Conservation (phyloP, 208 protist species). For the Trypanosoma melophagium region DNA sequence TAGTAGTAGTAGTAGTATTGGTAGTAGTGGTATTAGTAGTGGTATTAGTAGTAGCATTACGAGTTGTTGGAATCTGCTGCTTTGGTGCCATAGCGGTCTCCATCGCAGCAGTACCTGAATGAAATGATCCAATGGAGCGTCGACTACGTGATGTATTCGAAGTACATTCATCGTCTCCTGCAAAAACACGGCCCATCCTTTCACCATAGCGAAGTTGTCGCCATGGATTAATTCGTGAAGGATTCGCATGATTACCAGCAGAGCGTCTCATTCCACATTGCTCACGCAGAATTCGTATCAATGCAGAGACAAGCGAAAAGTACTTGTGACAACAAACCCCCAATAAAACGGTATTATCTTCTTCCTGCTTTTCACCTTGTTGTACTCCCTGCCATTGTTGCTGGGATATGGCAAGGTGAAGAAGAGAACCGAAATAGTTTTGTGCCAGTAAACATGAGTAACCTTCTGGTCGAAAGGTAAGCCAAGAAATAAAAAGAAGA, state of each 20-base stretch:
- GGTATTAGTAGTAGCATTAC: background rate
- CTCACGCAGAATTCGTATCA: conserved; percentile 19
- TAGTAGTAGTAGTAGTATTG: background rate
- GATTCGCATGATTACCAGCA: background rate
- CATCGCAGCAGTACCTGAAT: background rate
- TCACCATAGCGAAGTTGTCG: conserved; percentile 10
- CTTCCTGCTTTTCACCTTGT: background rate
- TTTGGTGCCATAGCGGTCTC: background rate
- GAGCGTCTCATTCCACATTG: background rate
- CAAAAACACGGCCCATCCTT: background rate
- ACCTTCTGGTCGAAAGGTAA: conserved; percentile 26
- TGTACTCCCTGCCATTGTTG: background rate
- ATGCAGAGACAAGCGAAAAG: background rate
- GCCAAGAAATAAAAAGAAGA: conserved; percentile 25
- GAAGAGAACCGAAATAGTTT: conserved; percentile 20
- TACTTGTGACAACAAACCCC: conserved; percentile 15
- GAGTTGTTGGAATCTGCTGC: background rate
- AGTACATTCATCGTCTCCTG: conserved; percentile 9
- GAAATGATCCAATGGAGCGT: conserved; percentile 3
- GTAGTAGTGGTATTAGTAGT: too few species aligned
- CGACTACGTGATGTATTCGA: conserved; percentile 20
- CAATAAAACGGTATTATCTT: conserved; percentile 1
- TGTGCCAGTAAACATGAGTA: conserved; percentile 10
- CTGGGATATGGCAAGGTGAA: conserved; percentile 9
- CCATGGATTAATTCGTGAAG: conserved; percentile 22